Evolutionary conservation across 1,284 basidiomycete genomes (phyloP), one percentile per base, ranked within the genome.

Genomic region (Tylopilus orsonianus): DNA sequence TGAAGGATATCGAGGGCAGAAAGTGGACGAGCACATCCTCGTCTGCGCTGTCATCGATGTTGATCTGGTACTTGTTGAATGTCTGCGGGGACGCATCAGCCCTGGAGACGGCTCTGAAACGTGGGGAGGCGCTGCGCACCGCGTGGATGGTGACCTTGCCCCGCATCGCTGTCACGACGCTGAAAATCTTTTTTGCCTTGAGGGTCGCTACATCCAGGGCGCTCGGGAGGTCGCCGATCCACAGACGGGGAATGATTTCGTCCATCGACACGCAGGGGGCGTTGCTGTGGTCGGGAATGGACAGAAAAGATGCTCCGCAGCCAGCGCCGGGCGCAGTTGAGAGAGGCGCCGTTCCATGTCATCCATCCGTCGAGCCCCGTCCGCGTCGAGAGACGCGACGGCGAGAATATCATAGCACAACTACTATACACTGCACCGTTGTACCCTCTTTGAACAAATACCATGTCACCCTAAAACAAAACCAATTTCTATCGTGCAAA

Each of bases 11-110:
- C 2, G 85, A 81, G 1, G 84, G 79, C 2, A 90, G 73, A 46
- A 95, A 75, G 62, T 93, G 87, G 2, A 77, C 74, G 9, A 94
- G 76, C 24, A 93, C 78, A 62, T 95, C 91, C 33, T 77, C 75
- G 36, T 83, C 80, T 43, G 80, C 75, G 10, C 77, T 80, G 56
- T 90, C 87, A 58, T 90, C 85, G 35, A 90, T 71, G 41, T 79
- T 74, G 52, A 90, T 81, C 62, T 90, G 88, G 57, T 80, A 79
- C 37, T 77, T 78, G 46, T 80, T 75, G 62, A 90, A 85, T 5
- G 84, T 84, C 87, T 56, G 46, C 7, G 10, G 18, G 16, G 18
- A 42, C 30, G 22, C 7, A 8, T 27, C 18, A 0, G n/a, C 20
- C 14, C 19, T 30, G 12, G 16, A 19, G 3, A 27, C 5, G 12